These are phyloP conservation scores for Castanopsis chinensis DNA, from an alignment of 306 rosid genomes.

Conservation along the genomic window DNA sequence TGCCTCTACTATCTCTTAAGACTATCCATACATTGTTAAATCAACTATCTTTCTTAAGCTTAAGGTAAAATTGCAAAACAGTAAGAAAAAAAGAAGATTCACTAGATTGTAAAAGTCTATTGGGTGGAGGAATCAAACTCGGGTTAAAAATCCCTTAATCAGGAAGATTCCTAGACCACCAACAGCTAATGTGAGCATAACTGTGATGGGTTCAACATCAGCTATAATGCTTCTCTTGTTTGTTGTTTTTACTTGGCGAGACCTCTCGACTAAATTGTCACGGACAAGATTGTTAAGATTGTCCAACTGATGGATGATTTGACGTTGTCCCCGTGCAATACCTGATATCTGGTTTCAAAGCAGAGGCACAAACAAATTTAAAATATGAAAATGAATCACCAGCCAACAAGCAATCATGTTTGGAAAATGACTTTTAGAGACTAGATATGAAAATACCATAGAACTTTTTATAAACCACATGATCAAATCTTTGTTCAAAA, in stretches of 20 bases:
- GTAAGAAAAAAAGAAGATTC: neutral
- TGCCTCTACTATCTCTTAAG: constrained; percentile 30
- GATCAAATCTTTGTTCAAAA: neutral
- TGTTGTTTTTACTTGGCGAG: constrained; percentile 50
- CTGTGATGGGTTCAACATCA: constrained; percentile 33
- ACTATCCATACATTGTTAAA: constrained; percentile 18
- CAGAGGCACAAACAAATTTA: constrained; percentile 1
- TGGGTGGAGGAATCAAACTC: constrained; percentile 39
- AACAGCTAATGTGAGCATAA: constrained; percentile 46
- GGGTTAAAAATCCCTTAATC: constrained; percentile 46
- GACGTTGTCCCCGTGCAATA: constrained; percentile 72
- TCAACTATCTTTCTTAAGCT: constrained; percentile 37
- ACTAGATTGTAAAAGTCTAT: neutral
- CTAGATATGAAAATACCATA: neutral
- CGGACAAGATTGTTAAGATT: constrained; percentile 67
- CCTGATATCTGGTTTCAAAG: constrained; percentile 53
- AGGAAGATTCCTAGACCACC: constrained; percentile 75
- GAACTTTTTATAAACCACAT: neutral
- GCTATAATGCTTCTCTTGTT: constrained; percentile 39
- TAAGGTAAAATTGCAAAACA: constrained; percentile 35
- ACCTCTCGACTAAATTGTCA: constrained; percentile 45
- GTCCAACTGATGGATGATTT: constrained; percentile 79
- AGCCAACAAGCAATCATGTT: neutral
- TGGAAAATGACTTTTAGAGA: neutral
- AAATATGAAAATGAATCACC: neutral